Evolutionary conservation across 2,329 filamentous ascomycete genomes (phyloP).

Genomic region (Penicillium palitans): DNA sequence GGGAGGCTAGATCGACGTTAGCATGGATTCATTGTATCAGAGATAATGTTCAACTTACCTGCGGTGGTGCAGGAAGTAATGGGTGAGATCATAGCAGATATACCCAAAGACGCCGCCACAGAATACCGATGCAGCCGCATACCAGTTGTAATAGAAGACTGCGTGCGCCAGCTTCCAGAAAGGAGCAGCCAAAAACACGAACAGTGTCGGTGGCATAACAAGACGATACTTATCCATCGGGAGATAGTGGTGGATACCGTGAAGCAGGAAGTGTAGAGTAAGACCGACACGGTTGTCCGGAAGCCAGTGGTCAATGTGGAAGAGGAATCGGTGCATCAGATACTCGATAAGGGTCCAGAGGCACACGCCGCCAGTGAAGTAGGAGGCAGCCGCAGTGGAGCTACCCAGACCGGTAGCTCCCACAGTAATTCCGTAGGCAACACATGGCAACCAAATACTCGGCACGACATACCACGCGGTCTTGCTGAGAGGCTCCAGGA

Average conservation of each 20-base stretch:
- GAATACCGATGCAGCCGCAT: slow-evolving; percentile 73
- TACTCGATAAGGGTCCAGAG: slow-evolving; percentile 94
- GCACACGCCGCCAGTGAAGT: slow-evolving; percentile 69
- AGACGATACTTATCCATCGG: slow-evolving; percentile 98
- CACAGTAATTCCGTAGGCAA: slow-evolving; percentile 69
- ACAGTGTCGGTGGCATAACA: slow-evolving; percentile 93
- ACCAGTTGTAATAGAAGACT: slow-evolving; percentile 83
- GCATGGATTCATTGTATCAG: neutral
- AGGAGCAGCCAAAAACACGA: slow-evolving; percentile 76
- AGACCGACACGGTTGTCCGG: slow-evolving; percentile 88
- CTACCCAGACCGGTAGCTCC: slow-evolving; percentile 63
- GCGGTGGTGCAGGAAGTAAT: slow-evolving; percentile 97
- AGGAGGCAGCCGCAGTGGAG: slow-evolving; percentile 53
- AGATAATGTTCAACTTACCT: slow-evolving; percentile 57
- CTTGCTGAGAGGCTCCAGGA: slow-evolving; percentile 94
- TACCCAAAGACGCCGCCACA: slow-evolving; percentile 95
- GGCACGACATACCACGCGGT: slow-evolving; percentile 95
- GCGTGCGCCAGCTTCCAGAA: slow-evolving; percentile 90
- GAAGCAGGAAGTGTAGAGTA: slow-evolving; percentile 86
- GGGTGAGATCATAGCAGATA: slow-evolving; percentile 92
- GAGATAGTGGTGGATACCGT: slow-evolving; percentile 96
- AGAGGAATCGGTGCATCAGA: slow-evolving; percentile 80
- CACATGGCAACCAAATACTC: slow-evolving; percentile 76
- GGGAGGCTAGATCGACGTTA: slow-evolving; percentile 61
- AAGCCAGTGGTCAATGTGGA: slow-evolving; percentile 89